Percentiles rank a stretch among this genome's conserved stretches.
Evolutionary conservation across 2,329 filamentous ascomycete genomes (phyloP).

Genomic region (Aschersonia sp.): DNA sequence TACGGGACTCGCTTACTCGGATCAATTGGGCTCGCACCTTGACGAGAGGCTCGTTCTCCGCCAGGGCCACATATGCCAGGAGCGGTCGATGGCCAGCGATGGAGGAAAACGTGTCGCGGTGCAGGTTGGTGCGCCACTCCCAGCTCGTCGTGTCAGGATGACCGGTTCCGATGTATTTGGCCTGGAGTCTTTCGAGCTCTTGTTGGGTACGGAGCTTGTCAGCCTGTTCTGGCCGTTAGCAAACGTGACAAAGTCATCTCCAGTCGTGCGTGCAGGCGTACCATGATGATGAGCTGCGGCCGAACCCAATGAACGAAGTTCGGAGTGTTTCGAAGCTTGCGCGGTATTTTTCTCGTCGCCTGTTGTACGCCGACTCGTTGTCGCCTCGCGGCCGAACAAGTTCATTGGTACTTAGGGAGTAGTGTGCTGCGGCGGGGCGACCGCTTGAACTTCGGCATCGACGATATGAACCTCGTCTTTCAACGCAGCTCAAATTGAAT

Average conservation of each 20-base stretch:
- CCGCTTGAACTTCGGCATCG: constrained; percentile 3
- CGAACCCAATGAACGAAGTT: no score
- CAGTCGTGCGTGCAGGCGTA: background rate
- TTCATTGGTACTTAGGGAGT: background rate
- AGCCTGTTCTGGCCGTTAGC: constrained; percentile 37
- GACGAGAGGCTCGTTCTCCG: constrained; percentile 70
- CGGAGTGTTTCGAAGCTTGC: no score
- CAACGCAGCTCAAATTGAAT: no score
- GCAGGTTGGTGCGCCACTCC: constrained; percentile 94
- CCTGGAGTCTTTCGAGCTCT: constrained; percentile 91
- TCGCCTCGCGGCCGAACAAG: no score
- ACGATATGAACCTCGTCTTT: background rate
- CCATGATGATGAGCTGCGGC: background rate
- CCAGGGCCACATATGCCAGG: constrained; percentile 77
- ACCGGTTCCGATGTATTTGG: constrained; percentile 89
- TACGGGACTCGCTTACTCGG: constrained; percentile 33
- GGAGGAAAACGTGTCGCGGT: constrained; percentile 80
- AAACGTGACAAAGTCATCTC: no score
- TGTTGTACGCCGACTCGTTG: no score
- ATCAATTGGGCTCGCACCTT: constrained; percentile 70
- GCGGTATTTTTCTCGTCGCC: no score
- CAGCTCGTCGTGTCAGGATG: constrained; percentile 94
- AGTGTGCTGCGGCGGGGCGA: background rate
- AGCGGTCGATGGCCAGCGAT: constrained; percentile 83
- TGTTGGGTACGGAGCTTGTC: constrained; percentile 97